Evolutionary conservation across 2,329 filamentous ascomycete species (phyloP).

Genomic region (Nigrospora sphaerica): DNA sequence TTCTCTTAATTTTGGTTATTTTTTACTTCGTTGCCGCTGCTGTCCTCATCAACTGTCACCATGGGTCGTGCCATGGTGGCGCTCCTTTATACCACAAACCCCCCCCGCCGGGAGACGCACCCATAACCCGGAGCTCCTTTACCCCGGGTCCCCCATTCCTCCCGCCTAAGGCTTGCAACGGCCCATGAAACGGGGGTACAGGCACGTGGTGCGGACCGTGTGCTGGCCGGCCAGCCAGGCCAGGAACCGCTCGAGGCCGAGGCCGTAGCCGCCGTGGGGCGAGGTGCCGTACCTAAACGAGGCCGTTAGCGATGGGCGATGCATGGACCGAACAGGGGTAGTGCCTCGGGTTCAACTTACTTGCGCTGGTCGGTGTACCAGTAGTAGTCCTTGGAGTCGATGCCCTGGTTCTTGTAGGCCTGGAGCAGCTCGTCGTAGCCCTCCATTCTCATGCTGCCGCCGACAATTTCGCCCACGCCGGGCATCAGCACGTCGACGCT

Average conservation of each 20-base stretch:
- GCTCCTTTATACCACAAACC: too few species aligned
- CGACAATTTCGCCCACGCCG: slow-evolving; percentile 93
- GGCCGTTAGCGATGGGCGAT: slow-evolving; percentile 2
- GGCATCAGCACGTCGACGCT: slow-evolving; percentile 84
- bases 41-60: too few species aligned
- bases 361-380: slow-evolving; percentile 98
- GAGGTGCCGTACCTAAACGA: slow-evolving; percentile 72
- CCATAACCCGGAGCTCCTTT: too few species aligned
- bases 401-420: slow-evolving; percentile 81
- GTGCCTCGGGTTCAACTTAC: slow-evolving; percentile 43
- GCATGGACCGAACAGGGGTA: background rate
- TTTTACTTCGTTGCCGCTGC: too few species aligned
- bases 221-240: slow-evolving; percentile 59
- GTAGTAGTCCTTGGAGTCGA: slow-evolving; percentile 82
- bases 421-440: slow-evolving; percentile 83
- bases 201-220: slow-evolving; percentile 58
- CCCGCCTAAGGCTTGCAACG: slow-evolving; percentile 61
- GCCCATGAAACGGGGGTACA: slow-evolving; percentile 77
- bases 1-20: too few species aligned
- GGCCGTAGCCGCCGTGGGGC: slow-evolving; percentile 86
- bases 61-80: too few species aligned
- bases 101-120: too few species aligned
- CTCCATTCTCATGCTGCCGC: slow-evolving; percentile 93
- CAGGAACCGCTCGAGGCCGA: slow-evolving; percentile 78
- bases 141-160: background rate